Percentiles rank a stretch among this genome's conserved stretches.
Evolutionary conservation across 768 basidiomycete genomes (phyloP).

Genomic region (Coprinopsis marcescibilis): DNA sequence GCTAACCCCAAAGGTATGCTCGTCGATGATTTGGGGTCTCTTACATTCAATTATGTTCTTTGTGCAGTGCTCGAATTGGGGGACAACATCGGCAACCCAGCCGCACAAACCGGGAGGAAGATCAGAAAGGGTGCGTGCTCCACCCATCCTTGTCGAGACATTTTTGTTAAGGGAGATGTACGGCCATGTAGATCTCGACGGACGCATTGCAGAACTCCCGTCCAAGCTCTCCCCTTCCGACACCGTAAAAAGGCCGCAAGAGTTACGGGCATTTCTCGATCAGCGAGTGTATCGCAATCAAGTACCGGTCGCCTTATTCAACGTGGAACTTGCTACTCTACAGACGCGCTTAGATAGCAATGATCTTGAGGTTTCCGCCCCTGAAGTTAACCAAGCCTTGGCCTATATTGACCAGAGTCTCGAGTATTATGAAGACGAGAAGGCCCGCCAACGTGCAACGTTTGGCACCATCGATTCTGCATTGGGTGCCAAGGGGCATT

Average conservation of each 20-base stretch:
- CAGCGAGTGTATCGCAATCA: conserved; percentile 3
- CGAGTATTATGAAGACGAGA: background rate
- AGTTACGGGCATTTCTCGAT: background rate
- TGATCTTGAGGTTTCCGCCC: background rate
- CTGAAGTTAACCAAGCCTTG: background rate
- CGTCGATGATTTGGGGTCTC: too few relatives aligned
- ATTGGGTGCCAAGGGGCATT: background rate
- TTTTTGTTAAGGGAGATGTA: too few relatives aligned
- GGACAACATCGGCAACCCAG: too few relatives aligned
- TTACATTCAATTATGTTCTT: too few relatives aligned
- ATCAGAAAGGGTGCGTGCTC: background rate
- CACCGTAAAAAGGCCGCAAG: background rate
- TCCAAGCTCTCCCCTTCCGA: background rate
- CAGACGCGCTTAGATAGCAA: background rate
- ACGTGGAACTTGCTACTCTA: background rate
- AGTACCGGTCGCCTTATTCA: conserved; percentile 4
- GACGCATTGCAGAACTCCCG: background rate
- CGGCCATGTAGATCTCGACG: too few relatives aligned
- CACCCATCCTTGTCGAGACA: background rate
- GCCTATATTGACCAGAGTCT: background rate
- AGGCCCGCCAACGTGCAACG: background rate
- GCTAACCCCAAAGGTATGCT: too few relatives aligned
- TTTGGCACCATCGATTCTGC: background rate
- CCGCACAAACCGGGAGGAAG: too few relatives aligned
- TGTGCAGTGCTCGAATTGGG: too few relatives aligned